Evolutionary conservation across 2,329 filamentous ascomycete species (phyloP).

Genomic region (Daldinia sp.): DNA sequence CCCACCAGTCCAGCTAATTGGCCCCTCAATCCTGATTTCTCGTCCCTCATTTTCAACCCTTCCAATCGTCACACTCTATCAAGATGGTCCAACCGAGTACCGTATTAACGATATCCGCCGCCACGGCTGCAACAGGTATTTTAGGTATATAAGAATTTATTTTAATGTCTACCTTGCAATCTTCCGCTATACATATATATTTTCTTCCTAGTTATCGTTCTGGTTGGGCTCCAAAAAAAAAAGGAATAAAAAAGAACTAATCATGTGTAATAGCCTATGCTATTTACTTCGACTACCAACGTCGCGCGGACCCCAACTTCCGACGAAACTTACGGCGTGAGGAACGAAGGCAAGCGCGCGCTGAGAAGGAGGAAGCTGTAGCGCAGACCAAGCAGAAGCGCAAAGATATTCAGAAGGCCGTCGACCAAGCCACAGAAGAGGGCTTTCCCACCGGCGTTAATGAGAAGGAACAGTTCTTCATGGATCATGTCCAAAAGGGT

Average conservation of each 20-base stretch:
- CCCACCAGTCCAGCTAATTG: conserved; percentile 11
- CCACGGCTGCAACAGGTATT: conserved; percentile 66
- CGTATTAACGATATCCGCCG: conserved; percentile 68
- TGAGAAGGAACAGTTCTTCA: conserved; percentile 95
- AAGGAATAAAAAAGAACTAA: too few species aligned
- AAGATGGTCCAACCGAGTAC: conserved; percentile 60
- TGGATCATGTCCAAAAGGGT: conserved; percentile 90
- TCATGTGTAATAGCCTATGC: conserved; percentile 61
- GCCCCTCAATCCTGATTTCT: not conserved
- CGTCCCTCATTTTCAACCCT: too few species aligned
- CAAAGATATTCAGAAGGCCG: conserved; percentile 75
- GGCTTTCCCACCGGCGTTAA: conserved; percentile 91
- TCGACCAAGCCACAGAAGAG: conserved; percentile 85
- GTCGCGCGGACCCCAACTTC: conserved; percentile 71
- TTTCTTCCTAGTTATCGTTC: not conserved
- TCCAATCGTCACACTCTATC: conserved; percentile 18
- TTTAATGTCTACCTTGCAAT: not conserved
- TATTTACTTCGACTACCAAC: conserved; percentile 73
- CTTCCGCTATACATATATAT: not conserved
- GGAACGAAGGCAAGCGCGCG: conserved; percentile 75
- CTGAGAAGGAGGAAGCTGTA: conserved; percentile 76
- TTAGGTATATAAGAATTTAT: conserved; percentile 58
- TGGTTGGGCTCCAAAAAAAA: not conserved
- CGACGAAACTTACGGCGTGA: conserved; percentile 75
- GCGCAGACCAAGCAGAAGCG: conserved; percentile 71